Evolutionary conservation across 2,329 filamentous ascomycete species (phyloP), one percentile per base, ranked within the genome.

Genomic region (Dactylonectria estremocensis): DNA sequence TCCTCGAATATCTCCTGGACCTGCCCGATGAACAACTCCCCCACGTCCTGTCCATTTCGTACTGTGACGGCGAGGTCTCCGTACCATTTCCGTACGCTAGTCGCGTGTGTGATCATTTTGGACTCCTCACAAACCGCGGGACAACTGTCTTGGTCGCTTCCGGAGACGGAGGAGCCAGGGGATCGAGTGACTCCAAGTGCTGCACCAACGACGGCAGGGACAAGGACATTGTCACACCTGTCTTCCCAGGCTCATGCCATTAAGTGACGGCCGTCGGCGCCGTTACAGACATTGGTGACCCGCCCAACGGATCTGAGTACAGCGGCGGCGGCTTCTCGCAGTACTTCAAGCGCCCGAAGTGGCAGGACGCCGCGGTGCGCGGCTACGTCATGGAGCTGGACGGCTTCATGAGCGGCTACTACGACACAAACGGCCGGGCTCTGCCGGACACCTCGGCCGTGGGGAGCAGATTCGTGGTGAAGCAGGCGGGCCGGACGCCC

Each of bases 211-310:
- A 92, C 64, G 90, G 89, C 22, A 83, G 80, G 49, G 84, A 87
- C 66, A 85, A 82, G 1, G 85, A 85, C 10, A 83, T 85, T 20
- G 89, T 91, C 74, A 81, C 89, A 33, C 85, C 90, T 1, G 86
- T 85, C 5, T 94, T 93, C 79, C 92, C 92, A 0, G 87, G 87
- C 0, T 86, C 87, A 0, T 94, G 92, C 72, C 91, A 91, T 0
- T 93, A 88, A 77, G 87, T 93, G 8, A 93, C 92, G 0, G 81
- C 86, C 2, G 87, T 93, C 1, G 92, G 92, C 7, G 91, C 88
- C 1, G 90, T 89, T 1, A 75, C 68, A 45, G 81, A 81, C 70
- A 71, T 70, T 2, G 70, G 72, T 3, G 76, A 79, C 4, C 82
- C 82, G 0, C 81, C 85, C 11, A 75, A 71, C 2, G 86, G 81